Evolutionary conservation across 495 filamentous ascomycete genomes (phyloP), one percentile per base, ranked within the genome.

Genomic region (Penicillium bovifimosum): DNA sequence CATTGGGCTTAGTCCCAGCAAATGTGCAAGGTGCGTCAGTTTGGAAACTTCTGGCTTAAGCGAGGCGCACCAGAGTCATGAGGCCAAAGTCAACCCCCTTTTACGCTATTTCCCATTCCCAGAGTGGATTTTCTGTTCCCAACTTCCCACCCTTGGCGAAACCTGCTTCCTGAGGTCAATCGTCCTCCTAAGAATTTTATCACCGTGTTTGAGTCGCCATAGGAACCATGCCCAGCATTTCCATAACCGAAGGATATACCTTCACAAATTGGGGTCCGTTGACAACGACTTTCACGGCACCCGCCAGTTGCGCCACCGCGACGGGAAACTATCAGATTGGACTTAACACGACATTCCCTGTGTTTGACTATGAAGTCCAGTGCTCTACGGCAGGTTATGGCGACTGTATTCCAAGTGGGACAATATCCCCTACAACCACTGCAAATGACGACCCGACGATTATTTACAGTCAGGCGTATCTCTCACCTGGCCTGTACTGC

Each of bases 1-100:
- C n/a, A n/a, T n/a, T n/a, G n/a, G n/a, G n/a, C n/a, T n/a, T n/a
- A n/a, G n/a, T n/a, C n/a, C n/a, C n/a, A n/a, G n/a, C n/a, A n/a
- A n/a, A 0, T 68, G 86, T 24, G 20, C 20, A 24, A 24, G 20
- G 20, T 24, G 20, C 4, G 20, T 24, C 20, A 24, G 20, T 24
- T 24, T 2, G 20, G 20, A 24, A 24, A 24, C 20, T 24, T 24
- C 20, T 24, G 20, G 20, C 20, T 24, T 24, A 24, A 24, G 20
- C 20, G 20, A 24, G 20, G 20, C 20, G 20, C 20, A 4, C 20
- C 4, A 24, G 20, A 24, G n/a, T n/a, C n/a, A n/a, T n/a, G n/a
- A n/a, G n/a, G n/a, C n/a, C n/a, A n/a, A n/a, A 24, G 20, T 24
- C 20, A 24, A 24, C 20, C 20, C 2, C 20, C 20, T 4, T 24